Percentiles rank a stretch among this genome's conserved stretches.
These are phyloP conservation scores for Brettanomyces sp. DNA, from an alignment of 805 yeast genomes.

Conservation along the genomic window DNA sequence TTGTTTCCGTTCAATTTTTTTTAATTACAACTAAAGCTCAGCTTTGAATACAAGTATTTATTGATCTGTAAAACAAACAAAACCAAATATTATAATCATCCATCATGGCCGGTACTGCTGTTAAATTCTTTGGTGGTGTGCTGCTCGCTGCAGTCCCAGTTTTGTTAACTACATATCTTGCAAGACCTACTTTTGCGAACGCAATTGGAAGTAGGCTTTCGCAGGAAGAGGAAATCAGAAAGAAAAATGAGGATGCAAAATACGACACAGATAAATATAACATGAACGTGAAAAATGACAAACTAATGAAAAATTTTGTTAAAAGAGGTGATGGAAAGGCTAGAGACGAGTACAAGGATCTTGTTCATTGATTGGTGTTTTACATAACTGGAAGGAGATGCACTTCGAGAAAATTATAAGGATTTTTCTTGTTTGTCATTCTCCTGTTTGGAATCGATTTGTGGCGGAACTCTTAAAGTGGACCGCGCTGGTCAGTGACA, in stretches of 20 bases:
- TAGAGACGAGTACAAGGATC: slow-evolving; percentile 14
- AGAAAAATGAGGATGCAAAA: slow-evolving; percentile 14
- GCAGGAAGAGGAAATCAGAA: slow-evolving; percentile 23
- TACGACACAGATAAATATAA: slow-evolving; percentile 19
- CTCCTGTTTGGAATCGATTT: no score
- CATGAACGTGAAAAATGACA: slow-evolving; percentile 16
- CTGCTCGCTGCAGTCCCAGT: slow-evolving; percentile 22
- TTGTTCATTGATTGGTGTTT: no score
- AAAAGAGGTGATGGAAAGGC: slow-evolving; percentile 21
- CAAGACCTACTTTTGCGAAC: slow-evolving; percentile 28
- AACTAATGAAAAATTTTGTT: slow-evolving; percentile 18
- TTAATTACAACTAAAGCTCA: no score
- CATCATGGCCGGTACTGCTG: slow-evolving; percentile 4
- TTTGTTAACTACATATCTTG: slow-evolving; percentile 13
- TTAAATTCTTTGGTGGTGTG: slow-evolving; percentile 20
- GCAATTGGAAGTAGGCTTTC: slow-evolving; percentile 24
- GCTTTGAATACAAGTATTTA: no score
- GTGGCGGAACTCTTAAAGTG: no score
- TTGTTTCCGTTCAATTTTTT: no score
- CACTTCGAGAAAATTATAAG: no score
- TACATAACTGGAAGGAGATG: no score
- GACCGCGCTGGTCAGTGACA: no score
- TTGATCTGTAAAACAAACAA: no score
- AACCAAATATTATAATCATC: no score
- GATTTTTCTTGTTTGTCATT: no score